Evolutionary conservation across 805 yeast genomes (phyloP).

Genomic region (Isabelozyma pseudorhagii): DNA sequence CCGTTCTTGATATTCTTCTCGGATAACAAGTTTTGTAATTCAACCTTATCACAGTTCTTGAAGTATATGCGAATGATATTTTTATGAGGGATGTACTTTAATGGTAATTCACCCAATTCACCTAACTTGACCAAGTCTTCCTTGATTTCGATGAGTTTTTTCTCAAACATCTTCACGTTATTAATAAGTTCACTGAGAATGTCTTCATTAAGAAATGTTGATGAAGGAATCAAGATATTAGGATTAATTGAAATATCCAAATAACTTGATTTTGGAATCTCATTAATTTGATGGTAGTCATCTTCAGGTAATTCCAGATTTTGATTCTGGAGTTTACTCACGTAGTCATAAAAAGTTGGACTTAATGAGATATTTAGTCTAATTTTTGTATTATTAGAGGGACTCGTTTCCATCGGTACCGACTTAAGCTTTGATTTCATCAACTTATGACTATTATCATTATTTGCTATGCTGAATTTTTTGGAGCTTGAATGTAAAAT

Average conservation of each 20-base stretch:
- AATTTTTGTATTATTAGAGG: conserved; percentile 5
- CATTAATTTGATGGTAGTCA: background rate
- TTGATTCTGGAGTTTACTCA: background rate
- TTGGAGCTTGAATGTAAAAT: background rate
- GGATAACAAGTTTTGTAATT: conserved; percentile 52
- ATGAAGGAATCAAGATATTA: conserved; percentile 26
- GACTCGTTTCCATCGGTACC: background rate
- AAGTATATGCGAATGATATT: conserved; percentile 55
- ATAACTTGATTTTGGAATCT: conserved; percentile 15
- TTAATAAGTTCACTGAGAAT: conserved; percentile 49
- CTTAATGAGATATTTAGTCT: conserved; percentile 28
- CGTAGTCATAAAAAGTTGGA: conserved; percentile 15
- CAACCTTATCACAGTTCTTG: conserved; percentile 63
- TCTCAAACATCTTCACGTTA: conserved; percentile 51
- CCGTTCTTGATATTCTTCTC: conserved; percentile 64
- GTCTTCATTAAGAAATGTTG: conserved; percentile 30
- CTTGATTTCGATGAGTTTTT: conserved; percentile 40
- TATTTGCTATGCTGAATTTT: background rate
- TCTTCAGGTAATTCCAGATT: conserved; percentile 1
- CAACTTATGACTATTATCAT: background rate
- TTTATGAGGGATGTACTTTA: conserved; percentile 42
- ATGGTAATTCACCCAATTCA: conserved; percentile 66
- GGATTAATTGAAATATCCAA: conserved; percentile 30
- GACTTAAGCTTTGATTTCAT: background rate
- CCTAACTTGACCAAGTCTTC: conserved; percentile 43